Evolutionary conservation across 139 green algal genomes (phyloP).

Genomic region (Auxenochlorella protothecoides): DNA sequence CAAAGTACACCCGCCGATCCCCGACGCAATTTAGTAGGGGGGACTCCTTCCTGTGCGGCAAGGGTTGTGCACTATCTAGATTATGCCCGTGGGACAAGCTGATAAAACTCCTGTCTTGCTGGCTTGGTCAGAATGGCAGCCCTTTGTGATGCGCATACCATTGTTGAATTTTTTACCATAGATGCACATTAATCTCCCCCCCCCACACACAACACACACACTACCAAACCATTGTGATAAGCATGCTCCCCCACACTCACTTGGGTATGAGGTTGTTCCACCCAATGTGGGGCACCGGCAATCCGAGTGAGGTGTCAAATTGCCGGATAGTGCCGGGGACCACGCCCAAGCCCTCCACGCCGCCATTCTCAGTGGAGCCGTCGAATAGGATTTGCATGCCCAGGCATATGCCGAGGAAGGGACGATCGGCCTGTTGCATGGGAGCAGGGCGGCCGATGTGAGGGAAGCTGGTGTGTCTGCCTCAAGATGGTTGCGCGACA

Average conservation of each 20-base stretch:
- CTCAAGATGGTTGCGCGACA: not conserved
- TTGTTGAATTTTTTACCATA: too few species aligned
- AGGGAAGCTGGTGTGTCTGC: not conserved
- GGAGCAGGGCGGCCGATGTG: not conserved
- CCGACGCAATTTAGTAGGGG: constrained; percentile 49
- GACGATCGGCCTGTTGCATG: constrained; percentile 43
- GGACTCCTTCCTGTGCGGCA: not conserved
- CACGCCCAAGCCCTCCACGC: constrained; percentile 84
- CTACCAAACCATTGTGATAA: not conserved
- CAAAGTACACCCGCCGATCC: constrained; percentile 88
- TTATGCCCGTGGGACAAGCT: too few species aligned
- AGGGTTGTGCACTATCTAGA: not conserved
- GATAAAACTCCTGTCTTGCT: too few species aligned
- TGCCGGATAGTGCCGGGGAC: constrained; percentile 66
- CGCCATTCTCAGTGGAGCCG: constrained; percentile 86
- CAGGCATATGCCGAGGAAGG: constrained; percentile 97
- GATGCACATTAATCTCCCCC: too few species aligned
- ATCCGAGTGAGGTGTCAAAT: constrained; percentile 60
- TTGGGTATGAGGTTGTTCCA: constrained; percentile 81
- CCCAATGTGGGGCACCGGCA: constrained; percentile 95
- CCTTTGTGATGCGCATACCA: too few species aligned
- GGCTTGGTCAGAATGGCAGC: too few species aligned
- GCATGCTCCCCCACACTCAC: constrained; percentile 6
- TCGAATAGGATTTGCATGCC: constrained; percentile 98
- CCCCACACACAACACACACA: too few species aligned